phyloP scores from a whole-genome alignment of 352 stramenopile genomes.

The Blastocystis sp. region DNA sequence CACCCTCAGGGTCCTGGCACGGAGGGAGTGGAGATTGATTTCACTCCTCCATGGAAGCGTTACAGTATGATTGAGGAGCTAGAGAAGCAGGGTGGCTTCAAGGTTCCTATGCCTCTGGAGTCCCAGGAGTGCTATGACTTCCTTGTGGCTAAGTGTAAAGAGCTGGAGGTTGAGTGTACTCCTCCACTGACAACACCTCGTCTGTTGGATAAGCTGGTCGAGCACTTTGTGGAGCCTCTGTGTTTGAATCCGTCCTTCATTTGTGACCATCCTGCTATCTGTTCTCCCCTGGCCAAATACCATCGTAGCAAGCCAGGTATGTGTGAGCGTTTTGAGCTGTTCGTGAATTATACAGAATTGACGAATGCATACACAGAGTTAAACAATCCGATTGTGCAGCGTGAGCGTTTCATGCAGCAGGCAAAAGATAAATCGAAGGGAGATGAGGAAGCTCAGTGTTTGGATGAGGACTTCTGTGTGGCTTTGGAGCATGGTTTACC shows the following conservation, averaged over 20 bases:
- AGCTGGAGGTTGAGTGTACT: slow-evolving; percentile 84
- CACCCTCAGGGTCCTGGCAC: slow-evolving; percentile 76
- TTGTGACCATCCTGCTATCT: slow-evolving; percentile 93
- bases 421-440: slow-evolving; percentile 75
- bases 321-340: slow-evolving; percentile 96
- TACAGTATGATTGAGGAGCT: slow-evolving; percentile 92
- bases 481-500: slow-evolving; percentile 94
- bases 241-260: slow-evolving; percentile 93
- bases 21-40: slow-evolving; percentile 87
- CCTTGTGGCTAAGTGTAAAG: slow-evolving; percentile 80
- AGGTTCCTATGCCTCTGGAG: slow-evolving; percentile 77
- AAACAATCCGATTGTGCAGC: slow-evolving; percentile 94
- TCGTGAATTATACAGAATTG: slow-evolving; percentile 89
- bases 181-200: slow-evolving; percentile 86
- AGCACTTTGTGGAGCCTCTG: slow-evolving; percentile 90
- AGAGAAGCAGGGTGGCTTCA: slow-evolving; percentile 82
- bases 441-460: slow-evolving; percentile 84
- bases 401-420: slow-evolving; percentile 89
- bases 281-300: slow-evolving; percentile 86
- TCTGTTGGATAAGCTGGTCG: slow-evolving; percentile 94
- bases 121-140: slow-evolving; percentile 73
- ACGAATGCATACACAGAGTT: slow-evolving; percentile 98
- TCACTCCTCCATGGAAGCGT: slow-evolving; percentile 92
- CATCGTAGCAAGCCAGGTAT: slow-evolving; percentile 86
- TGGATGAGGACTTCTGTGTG: slow-evolving; percentile 94